Evolutionary conservation across 257 asterid species (phyloP), one percentile per base, ranked within the genome.

Genomic region (Petunia secreta): DNA sequence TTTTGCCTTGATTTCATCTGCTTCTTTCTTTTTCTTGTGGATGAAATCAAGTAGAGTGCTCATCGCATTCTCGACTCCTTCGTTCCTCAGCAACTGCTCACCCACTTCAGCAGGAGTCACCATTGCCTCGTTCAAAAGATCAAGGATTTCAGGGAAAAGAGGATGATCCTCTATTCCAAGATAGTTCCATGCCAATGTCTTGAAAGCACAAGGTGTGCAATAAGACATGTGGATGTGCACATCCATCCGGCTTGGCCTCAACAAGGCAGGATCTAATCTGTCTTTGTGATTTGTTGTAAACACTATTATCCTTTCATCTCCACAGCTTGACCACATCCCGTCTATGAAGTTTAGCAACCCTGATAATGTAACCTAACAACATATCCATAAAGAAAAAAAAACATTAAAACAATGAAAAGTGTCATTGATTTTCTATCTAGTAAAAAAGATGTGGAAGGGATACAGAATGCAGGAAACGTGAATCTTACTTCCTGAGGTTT

Each of bases 201-300:
- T 80, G 83, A 89, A 80, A n/a, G 88, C 88, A 1, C 83, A 60
- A 0, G 87, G 87, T 1, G 89, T 84, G 89, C 91, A 86, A 54
- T 90, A 90, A 1, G 94, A 84, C 94, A 90, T 86, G 89, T 85
- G 82, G 77, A 91, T 84, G 65, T 89, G 91, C 67, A 88, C 83
- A 46, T 91, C 94, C 96, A 91, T 91, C 1, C 96, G 89, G 1
- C 96, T 91, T 0, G 94, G 92, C 10, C 94, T 83, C 50, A 91
- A 50, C 50, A 91, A 79, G 0, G 92, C 94, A 0, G 87, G 87
- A 48, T 91, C 96, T 0, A 91, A 88, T 80, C 76, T 86, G 0
- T 90, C 96, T 41, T 44, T 87, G 84, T 91, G 87, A 81, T 91
- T 90, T 0, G 94, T 89, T 0, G 94, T 91, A 85, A 91, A 91